Evolutionary conservation across 179 eudicot species (phyloP).

Genomic region (Vitellaria paradoxa): DNA sequence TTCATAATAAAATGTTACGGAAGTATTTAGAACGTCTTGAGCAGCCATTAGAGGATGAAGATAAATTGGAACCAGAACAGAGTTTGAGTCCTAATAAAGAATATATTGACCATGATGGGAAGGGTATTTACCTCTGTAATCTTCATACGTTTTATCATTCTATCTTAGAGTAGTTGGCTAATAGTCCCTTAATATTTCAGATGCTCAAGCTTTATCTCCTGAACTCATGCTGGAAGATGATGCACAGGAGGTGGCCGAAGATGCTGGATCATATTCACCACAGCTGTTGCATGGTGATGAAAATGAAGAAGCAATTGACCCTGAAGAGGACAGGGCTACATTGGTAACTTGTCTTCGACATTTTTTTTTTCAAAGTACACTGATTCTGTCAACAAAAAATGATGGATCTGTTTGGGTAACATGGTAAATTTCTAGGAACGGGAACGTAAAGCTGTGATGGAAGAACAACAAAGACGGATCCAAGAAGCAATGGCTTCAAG

Average conservation of each 20-base stretch:
- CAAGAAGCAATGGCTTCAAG: slow-evolving; percentile 72
- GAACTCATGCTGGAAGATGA: slow-evolving; percentile 54
- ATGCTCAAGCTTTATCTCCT: slow-evolving; percentile 53
- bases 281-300: slow-evolving; percentile 80
- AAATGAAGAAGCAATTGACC: slow-evolving; percentile 89
- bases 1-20: slow-evolving; percentile 74
- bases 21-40: slow-evolving; percentile 79
- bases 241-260: slow-evolving; percentile 47
- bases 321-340: slow-evolving; percentile 78
- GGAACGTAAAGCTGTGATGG: slow-evolving; percentile 73
- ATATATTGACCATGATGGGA: slow-evolving; percentile 43
- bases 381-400: not conserved
- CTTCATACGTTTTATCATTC: not conserved
- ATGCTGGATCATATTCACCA: slow-evolving; percentile 88
- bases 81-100: slow-evolving; percentile 33
- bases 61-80: slow-evolving; percentile 36
- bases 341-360: slow-evolving; percentile 40
- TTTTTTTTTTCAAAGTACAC: too few relatives aligned
- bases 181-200: slow-evolving; percentile 32
- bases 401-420: not conserved
- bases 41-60: slow-evolving; percentile 40
- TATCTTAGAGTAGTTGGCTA: not conserved
- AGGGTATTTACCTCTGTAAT: slow-evolving; percentile 31
- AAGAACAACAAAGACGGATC: slow-evolving; percentile 65
- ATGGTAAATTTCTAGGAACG: slow-evolving; percentile 49